Conservation (phyloP, 129 eudicot species). For the Lonicera japonica region DNA sequence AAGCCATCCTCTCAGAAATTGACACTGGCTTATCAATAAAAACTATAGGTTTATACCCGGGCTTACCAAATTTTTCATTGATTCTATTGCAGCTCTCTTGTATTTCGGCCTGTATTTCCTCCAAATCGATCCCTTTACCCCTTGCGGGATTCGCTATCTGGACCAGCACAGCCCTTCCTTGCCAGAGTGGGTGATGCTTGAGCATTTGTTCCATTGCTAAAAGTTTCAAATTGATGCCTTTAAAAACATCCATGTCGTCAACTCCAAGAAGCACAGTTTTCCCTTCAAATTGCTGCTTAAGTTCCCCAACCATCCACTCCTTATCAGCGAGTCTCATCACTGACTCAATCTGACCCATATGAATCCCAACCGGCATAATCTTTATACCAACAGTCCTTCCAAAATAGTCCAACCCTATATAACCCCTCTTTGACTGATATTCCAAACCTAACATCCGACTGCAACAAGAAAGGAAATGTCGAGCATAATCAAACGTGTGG, state of each 20-base stretch:
- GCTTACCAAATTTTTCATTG: constrained; percentile 64
- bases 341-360: constrained; percentile 44
- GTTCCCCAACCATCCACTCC: constrained; percentile 26
- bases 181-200: constrained; percentile 32
- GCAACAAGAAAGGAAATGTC: constrained; percentile 54
- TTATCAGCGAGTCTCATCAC: constrained; percentile 32
- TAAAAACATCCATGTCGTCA: constrained; percentile 49
- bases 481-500: constrained; percentile 22
- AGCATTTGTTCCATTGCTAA: constrained; percentile 60
- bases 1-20: constrained; percentile 59
- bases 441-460: constrained; percentile 55
- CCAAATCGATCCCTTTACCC: constrained; percentile 64
- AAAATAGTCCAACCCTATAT: constrained; percentile 41
- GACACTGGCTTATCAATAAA: constrained; percentile 52
- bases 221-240: constrained; percentile 47
- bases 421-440: constrained; percentile 58
- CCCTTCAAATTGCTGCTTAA: constrained; percentile 32
- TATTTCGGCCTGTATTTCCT: constrained; percentile 65
- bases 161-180: constrained; percentile 35
- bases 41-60: constrained; percentile 84
- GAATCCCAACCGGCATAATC: constrained; percentile 41
- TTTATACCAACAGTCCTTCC: constrained; percentile 49
- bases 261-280: constrained; percentile 44
- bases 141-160: constrained; percentile 65
- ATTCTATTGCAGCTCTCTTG: constrained; percentile 70